Evolutionary conservation across 257 asterid species (phyloP).

Genomic region (Euphrasia confusa): DNA sequence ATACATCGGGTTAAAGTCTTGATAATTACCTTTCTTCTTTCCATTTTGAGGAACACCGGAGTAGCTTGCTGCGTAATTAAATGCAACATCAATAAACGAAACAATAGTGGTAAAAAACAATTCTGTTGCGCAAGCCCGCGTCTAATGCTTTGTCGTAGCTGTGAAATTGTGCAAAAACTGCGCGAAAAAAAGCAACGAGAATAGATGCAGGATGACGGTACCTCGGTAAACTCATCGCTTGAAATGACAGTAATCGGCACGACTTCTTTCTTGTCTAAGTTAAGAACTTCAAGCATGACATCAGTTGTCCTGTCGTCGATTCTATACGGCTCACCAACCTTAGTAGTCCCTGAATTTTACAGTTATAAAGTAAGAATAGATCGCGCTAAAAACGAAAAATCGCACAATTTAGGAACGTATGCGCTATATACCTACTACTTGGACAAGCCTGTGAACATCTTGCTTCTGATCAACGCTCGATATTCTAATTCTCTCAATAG

Average conservation of each 20-base stretch:
- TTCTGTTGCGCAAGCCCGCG: slow-evolving; percentile 63
- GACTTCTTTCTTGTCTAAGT: slow-evolving; percentile 72
- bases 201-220: slow-evolving; percentile 31
- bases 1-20: background rate
- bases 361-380: slow-evolving; percentile 16
- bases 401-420: too few relatives aligned
- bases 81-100: slow-evolving; percentile 7
- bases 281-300: slow-evolving; percentile 78
- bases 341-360: slow-evolving; percentile 59
- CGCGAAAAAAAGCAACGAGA: slow-evolving; percentile 19
- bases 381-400: background rate
- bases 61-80: slow-evolving; percentile 35
- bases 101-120: background rate
- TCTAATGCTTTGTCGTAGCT: slow-evolving; percentile 73
- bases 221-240: slow-evolving; percentile 81
- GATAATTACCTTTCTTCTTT: slow-evolving; percentile 38
- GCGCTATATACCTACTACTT: slow-evolving; percentile 40
- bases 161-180: slow-evolving; percentile 17
- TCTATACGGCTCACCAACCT: slow-evolving; percentile 64
- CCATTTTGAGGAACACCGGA: slow-evolving; percentile 26
- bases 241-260: slow-evolving; percentile 68
- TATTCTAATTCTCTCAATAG: slow-evolving; percentile 75
- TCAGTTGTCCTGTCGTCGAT: slow-evolving; percentile 66
- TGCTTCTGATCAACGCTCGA: slow-evolving; percentile 66
- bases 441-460: slow-evolving; percentile 84